A percentile compares a stretch with the other conserved stretches of the same genome.
These are phyloP conservation scores for Pyronema domesticum DNA, from an alignment of 495 filamentous ascomycete species.

Conservation along the genomic window DNA sequence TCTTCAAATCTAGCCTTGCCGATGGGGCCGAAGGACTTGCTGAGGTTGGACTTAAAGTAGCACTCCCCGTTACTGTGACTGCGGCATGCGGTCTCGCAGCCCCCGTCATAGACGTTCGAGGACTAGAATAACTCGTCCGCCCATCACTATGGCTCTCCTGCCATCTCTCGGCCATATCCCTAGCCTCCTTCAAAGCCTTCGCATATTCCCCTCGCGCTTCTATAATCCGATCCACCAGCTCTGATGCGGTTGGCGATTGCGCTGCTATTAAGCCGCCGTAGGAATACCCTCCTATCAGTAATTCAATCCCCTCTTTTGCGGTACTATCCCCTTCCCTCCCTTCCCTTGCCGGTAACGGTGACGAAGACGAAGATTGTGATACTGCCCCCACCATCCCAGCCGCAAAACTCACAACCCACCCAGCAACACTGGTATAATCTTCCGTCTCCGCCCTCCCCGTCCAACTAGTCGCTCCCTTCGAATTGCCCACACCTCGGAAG, in stretches of 20 bases:
- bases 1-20: background rate
- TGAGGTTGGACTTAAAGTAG: background rate
- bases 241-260: slow-evolving; percentile 43
- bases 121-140: slow-evolving; percentile 15
- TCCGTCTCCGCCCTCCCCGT: slow-evolving; percentile 57
- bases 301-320: slow-evolving; percentile 7
- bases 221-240: slow-evolving; percentile 42
- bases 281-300: slow-evolving; percentile 72
- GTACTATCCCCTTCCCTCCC: no score
- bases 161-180: slow-evolving; percentile 12
- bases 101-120: background rate
- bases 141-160: slow-evolving; percentile 9
- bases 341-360: background rate
- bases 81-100: background rate
- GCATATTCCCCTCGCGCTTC: slow-evolving; percentile 26
- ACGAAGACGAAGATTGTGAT: background rate
- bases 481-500: slow-evolving; percentile 68
- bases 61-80: background rate
- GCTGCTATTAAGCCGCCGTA: slow-evolving; percentile 72
- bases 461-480: slow-evolving; percentile 68
- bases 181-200: slow-evolving; percentile 9
- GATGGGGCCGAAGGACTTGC: background rate
- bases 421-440: slow-evolving; percentile 66
- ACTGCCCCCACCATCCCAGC: background rate
- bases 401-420: slow-evolving; percentile 20